These are phyloP conservation scores for Candida sp. DNA, from an alignment of 1,139 yeast species.

Conservation along the genomic window DNA sequence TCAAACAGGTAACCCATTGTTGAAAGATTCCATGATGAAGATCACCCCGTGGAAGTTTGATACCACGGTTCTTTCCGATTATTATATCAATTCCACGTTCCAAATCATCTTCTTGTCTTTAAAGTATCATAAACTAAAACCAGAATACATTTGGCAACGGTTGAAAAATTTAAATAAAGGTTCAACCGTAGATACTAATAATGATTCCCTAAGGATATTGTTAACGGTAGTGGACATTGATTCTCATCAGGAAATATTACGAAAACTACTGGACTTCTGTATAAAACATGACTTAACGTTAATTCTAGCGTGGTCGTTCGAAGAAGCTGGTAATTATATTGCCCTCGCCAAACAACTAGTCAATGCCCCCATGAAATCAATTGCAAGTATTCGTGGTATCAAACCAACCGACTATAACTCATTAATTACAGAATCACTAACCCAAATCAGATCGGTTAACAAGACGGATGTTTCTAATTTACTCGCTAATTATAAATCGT, in stretches of 20 bases:
- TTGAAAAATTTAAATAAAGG: slow-evolving; percentile 50
- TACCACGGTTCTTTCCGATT: slow-evolving; percentile 48
- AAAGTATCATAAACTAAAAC: slow-evolving; percentile 82
- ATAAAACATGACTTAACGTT: slow-evolving; percentile 69
- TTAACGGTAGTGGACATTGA: slow-evolving; percentile 79
- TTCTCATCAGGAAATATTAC: slow-evolving; percentile 63
- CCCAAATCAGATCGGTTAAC: slow-evolving; percentile 52
- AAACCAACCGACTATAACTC: slow-evolving; percentile 44
- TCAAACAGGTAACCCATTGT: slow-evolving; percentile 43
- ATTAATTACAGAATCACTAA: slow-evolving; percentile 49
- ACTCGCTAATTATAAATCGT: slow-evolving; percentile 49
- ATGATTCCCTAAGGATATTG: slow-evolving; percentile 55
- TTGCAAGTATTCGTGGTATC: slow-evolving; percentile 37
- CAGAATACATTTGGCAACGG: slow-evolving; percentile 78
- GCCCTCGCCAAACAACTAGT: slow-evolving; percentile 50
- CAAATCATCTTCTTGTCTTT: slow-evolving; percentile 73
- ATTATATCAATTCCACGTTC: slow-evolving; percentile 61
- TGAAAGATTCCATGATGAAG: slow-evolving; percentile 37
- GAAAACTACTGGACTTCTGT: slow-evolving; percentile 69
- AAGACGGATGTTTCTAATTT: slow-evolving; percentile 58
- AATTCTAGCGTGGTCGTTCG: slow-evolving; percentile 76
- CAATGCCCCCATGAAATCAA: slow-evolving; percentile 21
- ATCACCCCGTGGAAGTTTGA: slow-evolving; percentile 35
- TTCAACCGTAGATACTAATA: slow-evolving; percentile 22
- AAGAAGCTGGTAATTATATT: slow-evolving; percentile 83